Evolutionary conservation across 331 rosid species (phyloP), one percentile per base, ranked within the genome.

Genomic region (Rhamnella rubrinervis): DNA sequence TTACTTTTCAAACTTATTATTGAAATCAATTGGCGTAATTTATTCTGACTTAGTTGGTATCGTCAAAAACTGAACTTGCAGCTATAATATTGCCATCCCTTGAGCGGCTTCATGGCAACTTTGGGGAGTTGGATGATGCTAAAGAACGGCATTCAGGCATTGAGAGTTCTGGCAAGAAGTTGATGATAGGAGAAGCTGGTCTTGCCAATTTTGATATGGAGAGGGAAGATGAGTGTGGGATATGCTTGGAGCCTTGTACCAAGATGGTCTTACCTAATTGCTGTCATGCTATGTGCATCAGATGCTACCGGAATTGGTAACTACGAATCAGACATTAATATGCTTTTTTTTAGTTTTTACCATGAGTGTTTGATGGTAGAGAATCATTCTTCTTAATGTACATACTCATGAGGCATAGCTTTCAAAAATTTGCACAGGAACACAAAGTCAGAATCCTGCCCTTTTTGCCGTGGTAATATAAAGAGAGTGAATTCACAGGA

Each of bases 261-360:
- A 93, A 88, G 82, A 86, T 93, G 86, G 97, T 93, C 67, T 81
- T 93, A 67, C 98, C 98, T 37, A 89, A 85, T 80, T 93, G 98
- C 77, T 93, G 98, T 57, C 97, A 93, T 25, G 88, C 90, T 66
- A 93, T 93, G 98, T 93, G 98, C 83, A 90, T 93, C 80, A 90
- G 83, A 87, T 93, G 98, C 91, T 93, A 93, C 71, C 95, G 98
- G 56, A 93, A 93, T 57, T 93, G 98, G 98, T 93, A 85, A 74
- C 66, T 23, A 52, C 46, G 26, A 72, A 23, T 53, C 55, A 67
- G 44, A 41, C 49, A 9, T 57, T 52, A 18, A 16, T 52, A 19
- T 61, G 28, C 23, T 17, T 3, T 37, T 37, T 10, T 57, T 19
- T 2, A 18, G 38, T 28, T 20, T 55, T 56, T 21, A 21, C 41